These are phyloP conservation scores for Hamamelis virginiana DNA, from an alignment of 164 flowering plant species.

Conservation along the genomic window DNA sequence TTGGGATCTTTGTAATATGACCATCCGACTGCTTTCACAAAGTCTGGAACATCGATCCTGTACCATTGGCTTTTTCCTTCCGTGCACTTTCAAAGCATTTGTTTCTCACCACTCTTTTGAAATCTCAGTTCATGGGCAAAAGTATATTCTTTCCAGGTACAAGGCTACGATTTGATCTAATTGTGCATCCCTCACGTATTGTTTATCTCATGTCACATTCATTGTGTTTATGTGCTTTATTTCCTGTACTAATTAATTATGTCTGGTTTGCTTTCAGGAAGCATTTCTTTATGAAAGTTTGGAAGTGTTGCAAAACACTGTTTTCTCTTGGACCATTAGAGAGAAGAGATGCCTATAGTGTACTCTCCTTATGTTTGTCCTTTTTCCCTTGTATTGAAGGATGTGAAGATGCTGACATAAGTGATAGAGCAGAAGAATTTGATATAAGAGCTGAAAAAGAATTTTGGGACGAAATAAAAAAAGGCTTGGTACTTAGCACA, in stretches of 20 bases:
- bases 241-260: neutral
- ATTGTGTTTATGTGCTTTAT: neutral
- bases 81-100: slow-evolving; percentile 64
- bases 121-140: slow-evolving; percentile 36
- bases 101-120: slow-evolving; percentile 32
- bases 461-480: slow-evolving; percentile 81
- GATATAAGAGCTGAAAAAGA: slow-evolving; percentile 55
- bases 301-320: slow-evolving; percentile 72
- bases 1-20: slow-evolving; percentile 61
- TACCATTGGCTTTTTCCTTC: slow-evolving; percentile 60
- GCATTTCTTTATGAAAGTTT: slow-evolving; percentile 45
- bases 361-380: slow-evolving; percentile 68
- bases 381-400: slow-evolving; percentile 34
- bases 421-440: slow-evolving; percentile 37
- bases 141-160: slow-evolving; percentile 53
- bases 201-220: neutral
- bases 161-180: slow-evolving; percentile 1
- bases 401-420: slow-evolving; percentile 20
- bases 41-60: slow-evolving; percentile 63
- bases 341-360: slow-evolving; percentile 75
- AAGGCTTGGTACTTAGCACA: slow-evolving; percentile 68
- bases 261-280: slow-evolving; percentile 42
- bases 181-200: neutral
- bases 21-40: slow-evolving; percentile 57
- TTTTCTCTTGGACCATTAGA: slow-evolving; percentile 66